Base-by-base conservation (phyloP, 2,329 filamentous ascomycete species). In the Pseudopyricularia cyperi region DNA sequence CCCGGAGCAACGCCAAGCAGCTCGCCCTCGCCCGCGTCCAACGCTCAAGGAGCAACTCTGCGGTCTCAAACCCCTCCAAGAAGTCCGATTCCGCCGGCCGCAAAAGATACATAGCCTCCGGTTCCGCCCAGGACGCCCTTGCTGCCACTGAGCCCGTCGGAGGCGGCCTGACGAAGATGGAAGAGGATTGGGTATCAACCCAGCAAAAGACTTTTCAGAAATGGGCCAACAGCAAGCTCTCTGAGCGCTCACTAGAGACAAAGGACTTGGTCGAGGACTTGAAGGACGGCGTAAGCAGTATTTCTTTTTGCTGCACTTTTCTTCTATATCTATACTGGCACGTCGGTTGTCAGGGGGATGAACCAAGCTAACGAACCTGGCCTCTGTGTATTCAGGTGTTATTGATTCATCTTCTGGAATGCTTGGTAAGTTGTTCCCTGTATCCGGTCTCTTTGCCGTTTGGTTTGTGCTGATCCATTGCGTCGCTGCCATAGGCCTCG, bases 151-250 rank as follows among this genome's bases (percentile, higher is more conserved):
- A 74, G 62, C 68, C 71, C 59, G 65, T 68, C 62, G 73, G 77
- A 58, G 71, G 70, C 59, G 70, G 66, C 57, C 65, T 74, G 57
- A 69, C 68, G 62, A 82, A 72, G 66, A 84, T 83, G 80, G 77
- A 83, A 68, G 77, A 83, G 66, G 73, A 76, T 66, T 85, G 81
- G 81, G 77, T 85, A 61, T 82, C 75, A 64, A 89, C 95, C 70
- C 91, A 97, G 74, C 86, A 97, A 69, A 98, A 97, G 79, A 98
- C 93, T 28, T 98, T 98, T 70, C 95, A 90, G 54, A 98, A 97
- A 87, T 98, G 93, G 93, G 80, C 98, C 59, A 98, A 98, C 71
- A 94, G 89, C 61, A 98, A 98, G 72, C 74, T 98, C 62, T 84
- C 86, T 66, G 77, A 74, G 55, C 82, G 91, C 59, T 73, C 84